phyloP scores from a whole-genome alignment of 257 asterid genomes.

The Solanum megistacrolobum region DNA sequence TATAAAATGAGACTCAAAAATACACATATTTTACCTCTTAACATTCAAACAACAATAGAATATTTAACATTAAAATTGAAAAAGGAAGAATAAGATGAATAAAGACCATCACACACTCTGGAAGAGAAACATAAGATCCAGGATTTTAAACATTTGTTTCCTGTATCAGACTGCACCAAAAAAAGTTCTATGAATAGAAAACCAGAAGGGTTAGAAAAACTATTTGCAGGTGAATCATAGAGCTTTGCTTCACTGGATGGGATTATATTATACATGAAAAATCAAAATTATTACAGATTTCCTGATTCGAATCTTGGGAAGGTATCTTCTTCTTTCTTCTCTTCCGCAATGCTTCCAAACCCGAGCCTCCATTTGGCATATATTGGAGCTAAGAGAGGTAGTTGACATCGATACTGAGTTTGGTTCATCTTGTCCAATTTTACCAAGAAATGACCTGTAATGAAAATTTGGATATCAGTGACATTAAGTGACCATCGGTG shows the following conservation, averaged over 20 bases:
- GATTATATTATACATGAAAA: background rate
- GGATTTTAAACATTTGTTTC: background rate
- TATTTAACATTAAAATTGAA: background rate
- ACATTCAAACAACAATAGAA: background rate
- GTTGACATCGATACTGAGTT: background rate
- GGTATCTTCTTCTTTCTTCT: background rate
- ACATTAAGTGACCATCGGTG: background rate
- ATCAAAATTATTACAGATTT: background rate
- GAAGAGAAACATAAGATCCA: background rate
- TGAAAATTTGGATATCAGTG: background rate
- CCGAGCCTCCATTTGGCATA: background rate
- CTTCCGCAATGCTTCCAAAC: background rate
- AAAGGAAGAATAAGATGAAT: background rate
- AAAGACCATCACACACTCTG: background rate
- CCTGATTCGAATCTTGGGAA: background rate
- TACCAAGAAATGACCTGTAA: background rate
- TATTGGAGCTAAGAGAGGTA: background rate
- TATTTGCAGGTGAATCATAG: background rate
- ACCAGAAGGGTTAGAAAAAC: background rate
- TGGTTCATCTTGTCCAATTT: background rate
- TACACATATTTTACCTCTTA: background rate
- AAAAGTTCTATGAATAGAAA: background rate
- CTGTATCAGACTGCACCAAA: background rate
- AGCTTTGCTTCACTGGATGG: background rate
- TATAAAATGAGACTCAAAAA: background rate